These are phyloP conservation scores for Pseudogymnoascus sp. DNA, from an alignment of 2,329 filamentous ascomycete genomes.

Conservation along the genomic window DNA sequence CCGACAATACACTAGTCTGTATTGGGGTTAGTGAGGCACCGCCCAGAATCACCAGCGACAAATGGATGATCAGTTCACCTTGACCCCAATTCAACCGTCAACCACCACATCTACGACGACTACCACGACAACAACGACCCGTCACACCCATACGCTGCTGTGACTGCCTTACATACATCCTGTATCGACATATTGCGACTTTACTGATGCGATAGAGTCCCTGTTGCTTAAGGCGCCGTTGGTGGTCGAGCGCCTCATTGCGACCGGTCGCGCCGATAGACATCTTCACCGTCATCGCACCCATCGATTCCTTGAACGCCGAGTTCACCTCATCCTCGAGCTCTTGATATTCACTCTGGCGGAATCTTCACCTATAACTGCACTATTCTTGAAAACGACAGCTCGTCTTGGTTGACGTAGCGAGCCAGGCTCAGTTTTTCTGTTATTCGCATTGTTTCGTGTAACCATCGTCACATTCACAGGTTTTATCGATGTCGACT, in stretches of 20 bases:
- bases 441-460: conserved; percentile 1
- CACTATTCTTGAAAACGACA: not conserved
- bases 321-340: not conserved
- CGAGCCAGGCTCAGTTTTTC: not conserved
- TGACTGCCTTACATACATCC: not conserved
- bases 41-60: conserved; percentile 3
- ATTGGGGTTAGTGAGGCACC: conserved; percentile 8
- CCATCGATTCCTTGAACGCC: not conserved
- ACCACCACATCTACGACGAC: not conserved
- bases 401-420: conserved; percentile 4
- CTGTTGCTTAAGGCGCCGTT: not conserved
- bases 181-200: conserved; percentile 1
- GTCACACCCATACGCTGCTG: not conserved
- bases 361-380: not conserved
- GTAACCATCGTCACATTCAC: conserved; percentile 8
- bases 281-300: not conserved
- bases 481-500: conserved; percentile 8
- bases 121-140: not conserved
- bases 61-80: conserved; percentile 7
- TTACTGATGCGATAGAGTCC: conserved; percentile 6
- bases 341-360: not conserved
- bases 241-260: conserved; percentile 8
- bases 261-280: conserved; percentile 6
- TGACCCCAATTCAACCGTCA: conserved; percentile 2
- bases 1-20: not conserved